A percentile compares a stretch with the other conserved stretches of the same genome.
These are phyloP conservation scores for Proteromonas lacertae DNA, from an alignment of 352 stramenopile genomes.

Conservation along the genomic window DNA sequence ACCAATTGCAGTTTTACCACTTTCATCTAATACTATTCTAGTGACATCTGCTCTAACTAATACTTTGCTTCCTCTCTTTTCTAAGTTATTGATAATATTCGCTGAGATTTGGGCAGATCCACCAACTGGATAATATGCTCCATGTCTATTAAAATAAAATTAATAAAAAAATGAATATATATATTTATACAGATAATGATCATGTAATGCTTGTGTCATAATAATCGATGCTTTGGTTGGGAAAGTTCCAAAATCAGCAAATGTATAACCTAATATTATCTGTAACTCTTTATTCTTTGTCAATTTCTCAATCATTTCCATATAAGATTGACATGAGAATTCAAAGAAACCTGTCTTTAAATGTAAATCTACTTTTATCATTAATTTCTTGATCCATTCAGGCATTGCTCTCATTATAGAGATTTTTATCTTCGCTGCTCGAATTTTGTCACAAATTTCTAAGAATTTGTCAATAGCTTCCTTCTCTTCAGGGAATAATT, in stretches of 20 bases:
- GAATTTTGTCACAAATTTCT: not conserved
- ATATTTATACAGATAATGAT: constrained; percentile 6
- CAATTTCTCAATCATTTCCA: no score
- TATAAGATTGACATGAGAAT: no score
- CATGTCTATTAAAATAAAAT: constrained; percentile 10
- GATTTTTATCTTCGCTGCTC: no score
- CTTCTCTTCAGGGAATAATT: constrained; percentile 9
- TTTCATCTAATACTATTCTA: constrained; percentile 10
- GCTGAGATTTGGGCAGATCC: constrained; percentile 11
- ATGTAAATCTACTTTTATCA: no score
- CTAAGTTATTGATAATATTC: constrained; percentile 9
- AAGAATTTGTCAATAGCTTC: constrained; percentile 8
- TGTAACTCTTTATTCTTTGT: constrained; percentile 7
- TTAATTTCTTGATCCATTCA: no score
- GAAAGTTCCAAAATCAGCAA: no score
- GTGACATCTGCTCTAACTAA: constrained; percentile 13
- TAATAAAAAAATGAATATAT: constrained; percentile 4
- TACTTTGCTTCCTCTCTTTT: constrained; percentile 11
- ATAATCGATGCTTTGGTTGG: constrained; percentile 2
- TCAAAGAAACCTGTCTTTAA: no score
- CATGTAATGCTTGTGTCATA: constrained; percentile 4
- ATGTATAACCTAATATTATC: no score
- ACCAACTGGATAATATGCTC: constrained; percentile 14
- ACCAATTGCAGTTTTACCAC: constrained; percentile 4
- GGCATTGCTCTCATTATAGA: no score